Percentiles rank a stretch among this genome's conserved stretches.
Evolutionary conservation across 2,329 filamentous ascomycete species (phyloP).

Genomic region (Ophiostoma australiae): DNA sequence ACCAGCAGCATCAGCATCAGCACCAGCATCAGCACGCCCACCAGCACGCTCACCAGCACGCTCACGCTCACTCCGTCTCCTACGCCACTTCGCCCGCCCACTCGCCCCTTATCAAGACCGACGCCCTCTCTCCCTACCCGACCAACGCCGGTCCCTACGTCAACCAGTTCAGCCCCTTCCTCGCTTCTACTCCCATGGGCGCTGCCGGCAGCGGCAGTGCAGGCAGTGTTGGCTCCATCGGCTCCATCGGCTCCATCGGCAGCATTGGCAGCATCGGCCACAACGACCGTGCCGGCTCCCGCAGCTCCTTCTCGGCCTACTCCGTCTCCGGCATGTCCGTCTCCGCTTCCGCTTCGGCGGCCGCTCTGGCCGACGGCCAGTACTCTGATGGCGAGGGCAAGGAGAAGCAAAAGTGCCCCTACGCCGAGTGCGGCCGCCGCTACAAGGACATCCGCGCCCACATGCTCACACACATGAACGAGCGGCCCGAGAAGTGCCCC

Average conservation of each 20-base stretch:
- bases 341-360: background rate
- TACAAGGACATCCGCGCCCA: slow-evolving; percentile 93
- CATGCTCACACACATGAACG: slow-evolving; percentile 87
- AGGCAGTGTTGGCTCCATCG: background rate
- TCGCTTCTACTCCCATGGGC: slow-evolving; percentile 41
- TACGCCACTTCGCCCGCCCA: slow-evolving; percentile 62
- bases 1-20: background rate
- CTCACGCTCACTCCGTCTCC: slow-evolving; percentile 35
- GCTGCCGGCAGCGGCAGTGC: slow-evolving; percentile 27
- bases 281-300: slow-evolving; percentile 27
- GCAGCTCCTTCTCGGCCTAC: slow-evolving; percentile 56
- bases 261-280: background rate
- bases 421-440: slow-evolving; percentile 75
- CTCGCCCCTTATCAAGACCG: slow-evolving; percentile 48
- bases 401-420: slow-evolving; percentile 69
- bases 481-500: slow-evolving; percentile 90
- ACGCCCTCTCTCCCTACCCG: slow-evolving; percentile 46
- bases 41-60: slow-evolving; percentile 33
- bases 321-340: background rate
- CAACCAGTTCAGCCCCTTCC: slow-evolving; percentile 41
- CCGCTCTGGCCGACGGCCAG: slow-evolving; percentile 44
- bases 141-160: slow-evolving; percentile 40
- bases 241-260: background rate
- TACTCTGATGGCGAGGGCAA: slow-evolving; percentile 60
- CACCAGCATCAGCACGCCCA: slow-evolving; percentile 36